Evolutionary conservation across 2,329 filamentous ascomycete species (phyloP).

Genomic region (Fusarium sp.): DNA sequence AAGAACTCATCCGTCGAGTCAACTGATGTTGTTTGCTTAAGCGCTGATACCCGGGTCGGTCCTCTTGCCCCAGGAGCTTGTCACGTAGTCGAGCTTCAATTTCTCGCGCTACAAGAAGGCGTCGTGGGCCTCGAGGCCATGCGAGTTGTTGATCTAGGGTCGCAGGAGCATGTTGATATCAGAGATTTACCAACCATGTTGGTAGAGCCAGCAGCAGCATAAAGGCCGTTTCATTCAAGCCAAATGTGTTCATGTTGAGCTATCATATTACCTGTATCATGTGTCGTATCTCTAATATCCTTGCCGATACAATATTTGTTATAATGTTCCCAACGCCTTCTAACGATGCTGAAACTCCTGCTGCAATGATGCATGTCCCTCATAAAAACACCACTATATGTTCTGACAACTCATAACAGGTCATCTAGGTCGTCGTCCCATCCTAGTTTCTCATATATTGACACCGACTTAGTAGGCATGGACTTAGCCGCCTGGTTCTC

Average conservation of each 20-base stretch:
- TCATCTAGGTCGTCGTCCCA: constrained; percentile 67
- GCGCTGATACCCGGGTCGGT: constrained; percentile 76
- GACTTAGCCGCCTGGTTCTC: constrained; percentile 15
- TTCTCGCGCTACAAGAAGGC: constrained; percentile 72
- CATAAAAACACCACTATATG: constrained; percentile 36
- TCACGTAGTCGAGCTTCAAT: constrained; percentile 76
- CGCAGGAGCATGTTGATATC: constrained; percentile 80
- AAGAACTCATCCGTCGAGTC: constrained; percentile 69
- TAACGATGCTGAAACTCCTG: constrained; percentile 32
- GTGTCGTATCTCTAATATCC: constrained; percentile 36
- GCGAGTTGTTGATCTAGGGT: constrained; percentile 75
- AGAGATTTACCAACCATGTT: constrained; percentile 76
- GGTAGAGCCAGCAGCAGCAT: constrained; percentile 51
- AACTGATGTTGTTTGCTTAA: constrained; percentile 76
- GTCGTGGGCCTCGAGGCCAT: constrained; percentile 76
- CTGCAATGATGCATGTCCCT: constrained; percentile 26
- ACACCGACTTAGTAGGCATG: constrained; percentile 43
- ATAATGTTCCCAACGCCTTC: constrained; percentile 33
- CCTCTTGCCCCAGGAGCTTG: constrained; percentile 76
- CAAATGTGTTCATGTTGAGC: constrained; percentile 1
- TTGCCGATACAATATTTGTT: constrained; percentile 33
- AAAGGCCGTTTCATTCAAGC: constrained; percentile 15
- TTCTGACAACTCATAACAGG: constrained; percentile 46
- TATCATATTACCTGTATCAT: constrained; percentile 30
- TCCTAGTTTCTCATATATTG: constrained; percentile 63